Conservation (phyloP, 164 flowering plant genomes). For the Vitis cinerea region DNA sequence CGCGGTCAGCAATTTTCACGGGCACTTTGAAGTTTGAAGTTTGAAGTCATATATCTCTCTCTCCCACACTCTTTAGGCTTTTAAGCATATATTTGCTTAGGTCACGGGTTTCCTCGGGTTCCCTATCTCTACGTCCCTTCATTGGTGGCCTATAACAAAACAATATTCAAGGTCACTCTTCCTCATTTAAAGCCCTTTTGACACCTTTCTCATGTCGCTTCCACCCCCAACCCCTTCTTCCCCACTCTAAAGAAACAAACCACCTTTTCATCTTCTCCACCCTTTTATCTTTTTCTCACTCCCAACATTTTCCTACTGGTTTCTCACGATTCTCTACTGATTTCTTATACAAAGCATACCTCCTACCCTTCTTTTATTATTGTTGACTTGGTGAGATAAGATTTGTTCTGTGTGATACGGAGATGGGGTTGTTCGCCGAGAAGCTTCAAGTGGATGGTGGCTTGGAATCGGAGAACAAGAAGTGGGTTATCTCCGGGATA, state of each 20-base stretch:
- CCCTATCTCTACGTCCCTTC: conserved; percentile 11
- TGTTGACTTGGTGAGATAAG: not conserved
- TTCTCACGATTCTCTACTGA: conserved; percentile 13
- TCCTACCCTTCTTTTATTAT: not conserved
- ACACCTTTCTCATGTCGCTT: not conserved
- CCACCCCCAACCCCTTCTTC: not conserved
- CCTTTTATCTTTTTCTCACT: conserved; percentile 4
- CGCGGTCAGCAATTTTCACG: conserved; percentile 36
- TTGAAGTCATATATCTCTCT: not conserved
- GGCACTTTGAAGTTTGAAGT: conserved; percentile 12
- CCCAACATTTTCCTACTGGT: conserved; percentile 15
- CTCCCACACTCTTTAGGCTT: too few species aligned
- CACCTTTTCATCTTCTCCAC: not conserved
- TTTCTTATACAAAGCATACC: not conserved
- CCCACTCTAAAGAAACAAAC: not conserved
- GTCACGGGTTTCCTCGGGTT: conserved; percentile 46
- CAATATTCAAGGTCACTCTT: conserved; percentile 13
- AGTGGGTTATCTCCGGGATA: conserved; percentile 43
- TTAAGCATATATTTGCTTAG: conserved; percentile 13
- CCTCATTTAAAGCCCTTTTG: conserved; percentile 5
- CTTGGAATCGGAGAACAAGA: conserved; percentile 23
- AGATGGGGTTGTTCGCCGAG: conserved; percentile 28
- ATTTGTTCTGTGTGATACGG: not conserved
- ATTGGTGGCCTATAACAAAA: not conserved
- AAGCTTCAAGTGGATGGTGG: conserved; percentile 25